Base-by-base conservation (phyloP, 2,329 filamentous ascomycete genomes). In the Sporothrix pseudoabietina region DNA sequence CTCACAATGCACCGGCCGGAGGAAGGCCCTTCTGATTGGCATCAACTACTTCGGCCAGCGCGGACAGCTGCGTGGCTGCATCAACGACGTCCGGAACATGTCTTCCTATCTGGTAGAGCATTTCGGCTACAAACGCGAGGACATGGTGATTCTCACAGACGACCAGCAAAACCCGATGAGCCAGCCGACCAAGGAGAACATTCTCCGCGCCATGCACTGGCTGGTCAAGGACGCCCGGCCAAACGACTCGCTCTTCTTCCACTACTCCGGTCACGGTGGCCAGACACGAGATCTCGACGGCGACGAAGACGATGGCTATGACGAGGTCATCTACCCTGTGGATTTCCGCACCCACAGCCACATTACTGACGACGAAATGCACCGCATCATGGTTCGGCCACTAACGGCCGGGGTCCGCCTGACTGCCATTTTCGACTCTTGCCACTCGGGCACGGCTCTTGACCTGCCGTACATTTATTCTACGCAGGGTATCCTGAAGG, bases 11-110 rank as follows among this genome's bases (percentile, higher is more conserved):
- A 97, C 92, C 5, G 95, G 94, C 63, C 89, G 90, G 78, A 87
- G 94, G 80, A 98, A 98, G 84, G 95, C 94, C 4, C 84, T 98
- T 41, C 83, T 98, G 75, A 95, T 98, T 77, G 95, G 95, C 72
- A 97, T 98, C 85, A 98, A 98, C 83, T 98, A 98, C 83, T 98
- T 98, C 80, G 91, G 92, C n/a, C 74, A 98, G 83, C 90, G 93
- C 73, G 94, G 94, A 39, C 93, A 98, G 85, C 86, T 98, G 66
- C 87, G 94, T 73, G 95, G 95, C 63, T 98, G 95, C 80, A 98
- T 98, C 85, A 98, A 98, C 80, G 95, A 98, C 80, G 95, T 98
- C 59, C 93, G 94, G 83, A 98, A 98, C 84, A 97, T 98, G 94
- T 97, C 94, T 30, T 87, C 88, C 69, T 98, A 97, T 80, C 85